Evolutionary conservation across 2,329 filamentous ascomycete species (phyloP).

Genomic region (Diaporthe nobilis): DNA sequence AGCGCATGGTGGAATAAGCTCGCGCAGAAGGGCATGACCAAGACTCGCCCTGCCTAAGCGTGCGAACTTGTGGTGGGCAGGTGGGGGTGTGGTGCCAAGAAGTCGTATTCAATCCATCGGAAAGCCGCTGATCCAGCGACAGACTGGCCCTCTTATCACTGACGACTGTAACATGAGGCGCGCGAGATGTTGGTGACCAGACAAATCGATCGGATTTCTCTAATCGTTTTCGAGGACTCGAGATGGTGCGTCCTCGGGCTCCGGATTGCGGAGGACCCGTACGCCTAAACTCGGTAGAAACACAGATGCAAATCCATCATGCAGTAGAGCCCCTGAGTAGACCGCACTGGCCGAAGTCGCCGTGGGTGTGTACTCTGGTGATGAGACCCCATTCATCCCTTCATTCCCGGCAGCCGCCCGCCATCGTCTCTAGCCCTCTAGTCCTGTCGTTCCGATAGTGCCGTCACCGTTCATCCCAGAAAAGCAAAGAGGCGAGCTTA

Average conservation of each 20-base stretch:
- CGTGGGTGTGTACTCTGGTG: conserved; percentile 19
- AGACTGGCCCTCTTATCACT: neutral
- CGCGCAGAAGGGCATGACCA: neutral
- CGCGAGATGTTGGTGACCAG: conserved; percentile 25
- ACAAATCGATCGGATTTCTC: conserved; percentile 42
- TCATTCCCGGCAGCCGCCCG: conserved; percentile 34
- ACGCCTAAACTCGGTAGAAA: conserved; percentile 40
- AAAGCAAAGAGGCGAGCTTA: conserved; percentile 38
- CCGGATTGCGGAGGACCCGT: conserved; percentile 38
- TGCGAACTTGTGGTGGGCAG: neutral
- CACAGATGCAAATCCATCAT: conserved; percentile 41
- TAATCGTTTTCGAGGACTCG: conserved; percentile 42
- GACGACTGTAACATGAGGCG: neutral
- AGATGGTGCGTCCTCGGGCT: conserved; percentile 40
- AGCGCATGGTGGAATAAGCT: neutral
- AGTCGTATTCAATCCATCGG: neutral
- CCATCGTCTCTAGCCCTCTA: conserved; percentile 37
- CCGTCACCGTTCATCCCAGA: conserved; percentile 40
- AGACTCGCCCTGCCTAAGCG: neutral
- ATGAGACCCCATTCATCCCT: conserved; percentile 37
- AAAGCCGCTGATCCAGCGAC: no score
- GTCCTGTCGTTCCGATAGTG: conserved; percentile 38
- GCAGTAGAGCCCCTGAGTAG: conserved; percentile 31
- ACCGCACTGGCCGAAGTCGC: conserved; percentile 36
- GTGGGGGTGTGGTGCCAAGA: neutral